Base-by-base conservation (phyloP, 768 basidiomycete species). In the Chlorophyllum brunneum region DNA sequence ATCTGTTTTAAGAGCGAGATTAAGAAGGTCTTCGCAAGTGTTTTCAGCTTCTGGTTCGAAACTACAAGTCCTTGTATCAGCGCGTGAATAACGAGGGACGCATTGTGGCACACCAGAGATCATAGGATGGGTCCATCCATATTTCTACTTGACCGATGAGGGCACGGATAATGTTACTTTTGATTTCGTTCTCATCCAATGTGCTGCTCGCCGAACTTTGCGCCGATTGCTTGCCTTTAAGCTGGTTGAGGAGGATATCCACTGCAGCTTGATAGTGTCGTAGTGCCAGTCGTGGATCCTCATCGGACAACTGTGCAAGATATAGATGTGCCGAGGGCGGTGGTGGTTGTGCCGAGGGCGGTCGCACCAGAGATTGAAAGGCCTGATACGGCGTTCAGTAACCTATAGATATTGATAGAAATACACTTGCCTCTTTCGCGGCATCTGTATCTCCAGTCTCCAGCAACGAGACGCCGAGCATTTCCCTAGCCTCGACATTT, bases 111-210 rank as follows among this genome's bases (percentile, higher is more conserved):
- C 60, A 87, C 93, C 93, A 95, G 44, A 95, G 73, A 74, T 95
- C 92, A 58, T 86, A 85, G 1, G 79, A 77, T 26, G 88, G 88
- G 61, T 94, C 89, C 92, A 97, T 95, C 93, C 93, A 97, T 13
- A 95, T 88, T 64, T 95, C 94, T 22, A 95, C 86, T 78, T 94
- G 93, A 6, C 87, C 88, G 26, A 93, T 77, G 18, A 94, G 76
- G 6, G 90, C 91, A 34, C 86, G 76, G 9, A 93, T 84, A 51
- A 86, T 83, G 61, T 82, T 89, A 27, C 67, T 77, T 61, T 74
- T 83, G 42, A 83, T 65, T 58, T 89, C 85, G 2, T 72, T 64
- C 52, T 87, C 83, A 56, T 80, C 81, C 45, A 67, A 73, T 53
- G 63, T 69, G 5, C 59, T 37, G 15, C 59, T 68, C 23, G 42